These are phyloP conservation scores for Candida fluviatilis DNA, from an alignment of 805 yeast species.

Conservation along the genomic window DNA sequence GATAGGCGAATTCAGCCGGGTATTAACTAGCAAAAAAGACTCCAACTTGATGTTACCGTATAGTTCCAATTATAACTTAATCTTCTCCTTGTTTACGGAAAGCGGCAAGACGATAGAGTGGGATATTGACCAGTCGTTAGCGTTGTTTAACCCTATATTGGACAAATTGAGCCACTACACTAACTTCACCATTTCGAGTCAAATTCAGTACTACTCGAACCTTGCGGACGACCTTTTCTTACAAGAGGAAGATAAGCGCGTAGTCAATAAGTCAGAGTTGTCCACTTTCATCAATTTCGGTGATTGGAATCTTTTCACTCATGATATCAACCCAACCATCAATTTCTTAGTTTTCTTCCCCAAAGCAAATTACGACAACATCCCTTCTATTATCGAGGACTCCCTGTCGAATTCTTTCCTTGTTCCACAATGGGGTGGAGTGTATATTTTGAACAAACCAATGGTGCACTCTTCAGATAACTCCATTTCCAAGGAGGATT, in stretches of 20 bases:
- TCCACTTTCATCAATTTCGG: constrained; percentile 80
- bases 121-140: constrained; percentile 60
- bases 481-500: constrained; percentile 37
- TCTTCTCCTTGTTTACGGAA: constrained; percentile 71
- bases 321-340: constrained; percentile 59
- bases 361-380: constrained; percentile 31
- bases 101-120: constrained; percentile 64
- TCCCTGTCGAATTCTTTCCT: constrained; percentile 56
- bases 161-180: constrained; percentile 49
- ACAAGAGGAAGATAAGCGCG: constrained; percentile 18
- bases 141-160: constrained; percentile 55
- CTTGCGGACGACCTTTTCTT: constrained; percentile 25
- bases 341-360: constrained; percentile 73
- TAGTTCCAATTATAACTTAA: constrained; percentile 67
- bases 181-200: constrained; percentile 74
- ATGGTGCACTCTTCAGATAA: constrained; percentile 9
- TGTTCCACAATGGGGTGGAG: constrained; percentile 91
- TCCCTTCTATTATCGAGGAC: constrained; percentile 48
- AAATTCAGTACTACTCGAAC: constrained; percentile 64
- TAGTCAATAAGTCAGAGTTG: constrained; percentile 50
- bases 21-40: constrained; percentile 7
- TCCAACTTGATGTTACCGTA: constrained; percentile 46
- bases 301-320: constrained; percentile 69
- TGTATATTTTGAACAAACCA: constrained; percentile 44
- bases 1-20: constrained; percentile 20